Evolutionary conservation across 176 grass and related monocot species (phyloP), one percentile per base, ranked within the genome.

Genomic region (Echinochloa phyllopogon): DNA sequence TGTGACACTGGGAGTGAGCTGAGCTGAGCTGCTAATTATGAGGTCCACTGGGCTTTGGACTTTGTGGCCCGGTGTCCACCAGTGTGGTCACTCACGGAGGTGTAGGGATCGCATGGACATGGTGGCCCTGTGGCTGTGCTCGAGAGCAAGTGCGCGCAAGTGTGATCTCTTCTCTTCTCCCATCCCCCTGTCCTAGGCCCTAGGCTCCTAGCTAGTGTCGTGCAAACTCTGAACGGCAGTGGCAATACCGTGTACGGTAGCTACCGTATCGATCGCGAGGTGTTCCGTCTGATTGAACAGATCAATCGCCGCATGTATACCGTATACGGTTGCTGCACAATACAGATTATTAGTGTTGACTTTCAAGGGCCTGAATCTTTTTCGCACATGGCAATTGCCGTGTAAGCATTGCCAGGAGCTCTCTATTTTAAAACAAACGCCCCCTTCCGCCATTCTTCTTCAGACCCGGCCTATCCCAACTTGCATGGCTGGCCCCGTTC

Each of bases 11-110:
- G 74, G 66, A 74, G 74, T 60, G 66, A 79, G 80, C 80, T 52
- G 66, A 79, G 80, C 80, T 52, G 29, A 33, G 29, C 29, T 33
- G 51, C 56, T 86, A 79, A 83, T 90, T 69, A 79, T 83, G 49
- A 84, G 80, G 89, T 69, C 85, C 89, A 84, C 85, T 60, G 68
- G 80, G 68, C 83, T 87, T 87, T 87, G 80, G 89, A 91, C 80
- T 69, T 62, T 84, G 23, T 74, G 65, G 84, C 58, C 37, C 39
- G 5, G 29, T 62, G 77, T 76, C 42, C 61, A 69, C 18, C 67
- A n/a, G 17, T 42, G 75, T 79, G 83, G 68, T 85, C 76, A 25
- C 33, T 41, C 10, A 24, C 6, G 63, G 78, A 25, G 78, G 61
- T 66, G 77, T 80, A 67, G 45, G 62, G 61, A 80, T 80, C 78